Conservation (phyloP, 2,329 filamentous ascomycete species). For the Claviceps purpurea region DNA sequence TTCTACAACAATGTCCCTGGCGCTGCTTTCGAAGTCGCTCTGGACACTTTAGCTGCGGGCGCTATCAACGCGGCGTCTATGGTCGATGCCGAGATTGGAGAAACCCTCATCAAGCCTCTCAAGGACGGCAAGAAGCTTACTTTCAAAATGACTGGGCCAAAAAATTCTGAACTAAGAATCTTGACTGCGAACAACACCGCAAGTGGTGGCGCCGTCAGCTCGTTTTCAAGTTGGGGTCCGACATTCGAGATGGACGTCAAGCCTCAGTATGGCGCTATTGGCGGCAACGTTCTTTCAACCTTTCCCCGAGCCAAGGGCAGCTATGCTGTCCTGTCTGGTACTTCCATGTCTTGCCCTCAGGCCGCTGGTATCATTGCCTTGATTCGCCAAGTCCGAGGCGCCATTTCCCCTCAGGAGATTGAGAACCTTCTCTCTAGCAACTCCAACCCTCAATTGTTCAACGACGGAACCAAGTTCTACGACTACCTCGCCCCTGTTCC, state of each 20-base stretch:
- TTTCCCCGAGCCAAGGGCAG: constrained; percentile 31
- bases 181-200: constrained; percentile 15
- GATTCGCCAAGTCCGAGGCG: constrained; percentile 37
- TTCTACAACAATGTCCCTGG: constrained; percentile 42
- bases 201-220: constrained; percentile 38
- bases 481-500: constrained; percentile 37
- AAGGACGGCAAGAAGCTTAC: constrained; percentile 28
- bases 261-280: constrained; percentile 41
- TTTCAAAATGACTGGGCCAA: constrained; percentile 27
- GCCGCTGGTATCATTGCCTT: constrained; percentile 42
- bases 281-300: constrained; percentile 45
- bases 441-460: constrained; percentile 35
- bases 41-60: constrained; percentile 10
- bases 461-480: constrained; percentile 25
- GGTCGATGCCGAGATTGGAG: constrained; percentile 28
- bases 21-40: constrained; percentile 19
- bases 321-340: constrained; percentile 41
- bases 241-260: constrained; percentile 45
- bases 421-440: constrained; percentile 36
- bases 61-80: constrained; percentile 25
- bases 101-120: constrained; percentile 29
- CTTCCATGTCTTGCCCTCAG: constrained; percentile 47
- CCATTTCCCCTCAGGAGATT: constrained; percentile 33
- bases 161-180: constrained; percentile 10
- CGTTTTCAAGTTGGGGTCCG: constrained; percentile 46